These are phyloP conservation scores for Emmonsiellopsis sp. DNA, from an alignment of 2,329 filamentous ascomycete genomes.

Conservation along the genomic window DNA sequence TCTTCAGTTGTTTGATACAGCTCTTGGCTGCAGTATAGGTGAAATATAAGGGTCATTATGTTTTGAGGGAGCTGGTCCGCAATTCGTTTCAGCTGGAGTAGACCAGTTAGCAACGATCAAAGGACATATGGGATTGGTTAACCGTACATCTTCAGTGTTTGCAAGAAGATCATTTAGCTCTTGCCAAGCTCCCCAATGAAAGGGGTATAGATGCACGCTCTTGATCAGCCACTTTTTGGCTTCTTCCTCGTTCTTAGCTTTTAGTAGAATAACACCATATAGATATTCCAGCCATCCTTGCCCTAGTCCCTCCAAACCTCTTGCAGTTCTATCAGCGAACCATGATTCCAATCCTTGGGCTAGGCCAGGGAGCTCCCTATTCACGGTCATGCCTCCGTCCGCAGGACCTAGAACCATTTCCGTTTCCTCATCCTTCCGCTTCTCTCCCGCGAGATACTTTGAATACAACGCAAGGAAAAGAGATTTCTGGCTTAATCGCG, in stretches of 20 bases:
- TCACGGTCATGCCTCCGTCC: conserved; percentile 73
- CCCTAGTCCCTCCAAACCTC: conserved; percentile 52
- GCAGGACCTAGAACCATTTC: conserved; percentile 95
- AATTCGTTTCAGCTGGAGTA: conserved; percentile 58
- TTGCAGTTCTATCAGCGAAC: conserved; percentile 59
- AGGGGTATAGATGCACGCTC: conserved; percentile 81
- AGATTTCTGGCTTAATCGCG: conserved; percentile 72
- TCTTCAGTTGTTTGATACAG: conserved; percentile 76
- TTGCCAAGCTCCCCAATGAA: conserved; percentile 96
- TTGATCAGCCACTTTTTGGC: conserved; percentile 80
- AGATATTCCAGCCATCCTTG: conserved; percentile 84
- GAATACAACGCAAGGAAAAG: conserved; percentile 88
- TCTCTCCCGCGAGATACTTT: conserved; percentile 87
- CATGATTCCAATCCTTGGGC: conserved; percentile 69
- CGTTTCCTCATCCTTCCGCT: conserved; percentile 89
- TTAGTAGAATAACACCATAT: conserved; percentile 83
- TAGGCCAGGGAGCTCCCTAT: conserved; percentile 73
- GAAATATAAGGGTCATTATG: conserved; percentile 89
- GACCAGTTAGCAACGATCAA: conserved; percentile 13
- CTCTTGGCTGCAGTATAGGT: conserved; percentile 82
- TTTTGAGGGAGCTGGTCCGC: conserved; percentile 71
- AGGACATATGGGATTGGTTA: not conserved
- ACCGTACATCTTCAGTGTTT: conserved; percentile 68
- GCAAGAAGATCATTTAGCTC: conserved; percentile 77
- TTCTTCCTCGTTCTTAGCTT: conserved; percentile 78